Evolutionary conservation across 2,329 filamentous ascomycete genomes (phyloP).

Genomic region (Blastomyces silverae): DNA sequence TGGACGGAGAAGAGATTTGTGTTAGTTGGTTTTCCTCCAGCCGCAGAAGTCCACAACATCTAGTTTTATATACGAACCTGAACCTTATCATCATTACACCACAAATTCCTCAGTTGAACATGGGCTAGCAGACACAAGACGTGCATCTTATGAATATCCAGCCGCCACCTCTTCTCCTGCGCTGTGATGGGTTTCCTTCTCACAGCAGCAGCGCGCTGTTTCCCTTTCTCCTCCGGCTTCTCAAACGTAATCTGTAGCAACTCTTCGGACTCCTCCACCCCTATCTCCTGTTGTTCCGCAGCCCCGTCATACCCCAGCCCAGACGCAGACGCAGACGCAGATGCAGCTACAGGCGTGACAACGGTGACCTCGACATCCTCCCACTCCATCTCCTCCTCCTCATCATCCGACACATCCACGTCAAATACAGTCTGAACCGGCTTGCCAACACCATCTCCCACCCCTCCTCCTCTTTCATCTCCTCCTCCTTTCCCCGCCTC

Average conservation of each 20-base stretch:
- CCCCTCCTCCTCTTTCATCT: conserved; percentile 9
- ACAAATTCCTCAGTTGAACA: conserved; percentile 68
- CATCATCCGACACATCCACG: conserved; percentile 48
- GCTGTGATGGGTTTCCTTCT: conserved; percentile 50
- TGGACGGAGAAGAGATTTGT: not conserved
- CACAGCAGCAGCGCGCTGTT: conserved; percentile 24
- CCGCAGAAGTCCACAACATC: not conserved
- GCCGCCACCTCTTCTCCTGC: conserved; percentile 54
- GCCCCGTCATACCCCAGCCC: conserved; percentile 7
- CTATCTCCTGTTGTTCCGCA: not conserved
- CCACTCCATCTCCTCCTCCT: conserved; percentile 47
- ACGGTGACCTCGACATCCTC: conserved; percentile 52
- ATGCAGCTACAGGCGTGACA: conserved; percentile 25
- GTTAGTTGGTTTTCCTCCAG: not conserved
- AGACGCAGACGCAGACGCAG: conserved; percentile 15
- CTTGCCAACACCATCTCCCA: not conserved
- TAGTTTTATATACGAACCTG: conserved; percentile 45
- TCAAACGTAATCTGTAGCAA: conserved; percentile 37
- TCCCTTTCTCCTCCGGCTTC: conserved; percentile 25
- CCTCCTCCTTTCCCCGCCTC: conserved; percentile 17
- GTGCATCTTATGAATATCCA: conserved; percentile 81
- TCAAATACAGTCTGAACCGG: conserved; percentile 38
- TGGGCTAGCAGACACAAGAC: conserved; percentile 76
- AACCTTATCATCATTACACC: conserved; percentile 72
- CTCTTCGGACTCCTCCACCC: conserved; percentile 22